Base-by-base conservation (phyloP, 768 basidiomycete species). In the Phallus indusiatus region DNA sequence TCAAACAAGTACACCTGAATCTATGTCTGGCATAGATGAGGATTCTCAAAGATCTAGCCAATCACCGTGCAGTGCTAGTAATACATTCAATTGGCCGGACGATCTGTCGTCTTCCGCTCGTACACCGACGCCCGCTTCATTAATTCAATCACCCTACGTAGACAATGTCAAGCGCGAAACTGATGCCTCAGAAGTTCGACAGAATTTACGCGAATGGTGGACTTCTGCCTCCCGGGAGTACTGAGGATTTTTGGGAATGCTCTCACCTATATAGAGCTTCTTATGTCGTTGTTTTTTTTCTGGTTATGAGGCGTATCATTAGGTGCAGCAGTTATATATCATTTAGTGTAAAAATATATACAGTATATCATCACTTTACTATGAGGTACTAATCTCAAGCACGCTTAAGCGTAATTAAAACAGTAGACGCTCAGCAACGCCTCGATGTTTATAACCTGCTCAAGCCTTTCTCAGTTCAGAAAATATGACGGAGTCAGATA, bases 191-290 rank as follows among this genome's bases (percentile, higher is more conserved):
- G 57, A 36, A 17, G 28, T 59, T 11, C 14, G 49, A 22, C n/a
- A 52, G 49, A 59, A 59, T 52, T 21, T 59, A 18, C 48, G 20
- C 1, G 28, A 50, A n/a, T 59, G 57, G 57, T 59, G 57, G 57
- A 48, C 49, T 28, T 50, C 57, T 14, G 34, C 48, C 17, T 18
- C 57, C 11, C 48, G 37, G 34, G 57, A 59, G 12, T 51, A 16
- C n/a, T 59, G 50, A 59, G n/a, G 7, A 35, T 28, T n/a, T 20
- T 21, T n/a, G n/a, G n/a, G n/a, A n/a, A n/a, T 28, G 7, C 28
- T 28, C 28, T 28, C 28, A 7, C 28, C 7, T 28, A 28, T 28
- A 7, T 7, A 28, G 16, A 11, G 36, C 20, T 55, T 55, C 17
- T 35, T 37, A 42, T 55, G 14, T 33, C 22, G 7, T 49, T 49